phyloP scores from a whole-genome alignment of 2,329 filamentous ascomycete species.

The Fusarium scirpi region DNA sequence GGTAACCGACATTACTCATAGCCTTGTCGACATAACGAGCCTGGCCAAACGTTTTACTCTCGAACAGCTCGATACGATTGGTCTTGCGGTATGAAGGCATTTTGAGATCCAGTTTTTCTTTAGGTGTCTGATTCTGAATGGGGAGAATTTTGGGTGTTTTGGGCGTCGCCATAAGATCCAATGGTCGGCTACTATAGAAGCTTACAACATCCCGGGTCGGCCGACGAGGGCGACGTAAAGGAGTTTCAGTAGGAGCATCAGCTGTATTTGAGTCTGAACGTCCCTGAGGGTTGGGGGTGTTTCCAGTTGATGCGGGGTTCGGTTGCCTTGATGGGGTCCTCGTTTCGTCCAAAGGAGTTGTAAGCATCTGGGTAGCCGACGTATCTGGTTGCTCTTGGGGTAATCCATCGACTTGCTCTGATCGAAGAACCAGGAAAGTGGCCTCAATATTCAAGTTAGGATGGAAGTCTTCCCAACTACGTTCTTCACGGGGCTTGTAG shows the following conservation, averaged over 20 bases:
- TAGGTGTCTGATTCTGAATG: constrained; percentile 82
- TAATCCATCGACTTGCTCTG: constrained; percentile 86
- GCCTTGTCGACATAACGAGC: constrained; percentile 94
- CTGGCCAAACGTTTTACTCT: constrained; percentile 86
- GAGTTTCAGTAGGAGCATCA: constrained; percentile 51
- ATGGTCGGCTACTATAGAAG: constrained; percentile 64
- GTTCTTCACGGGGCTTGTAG: constrained; percentile 96
- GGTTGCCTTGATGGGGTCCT: constrained; percentile 61
- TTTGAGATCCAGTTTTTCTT: constrained; percentile 82
- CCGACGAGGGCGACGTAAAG: constrained; percentile 55
- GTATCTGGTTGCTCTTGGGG: constrained; percentile 56
- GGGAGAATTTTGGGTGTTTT: constrained; percentile 76
- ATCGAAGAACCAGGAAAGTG: constrained; percentile 80
- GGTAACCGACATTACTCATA: constrained; percentile 96
- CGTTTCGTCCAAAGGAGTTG: constrained; percentile 54
- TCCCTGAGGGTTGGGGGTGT: constrained; percentile 56
- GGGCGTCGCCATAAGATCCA: constrained; percentile 59
- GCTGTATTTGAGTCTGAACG: constrained; percentile 49
- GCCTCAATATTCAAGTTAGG: constrained; percentile 91
- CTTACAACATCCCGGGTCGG: constrained; percentile 64
- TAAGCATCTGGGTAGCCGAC: constrained; percentile 49
- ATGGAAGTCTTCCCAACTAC: constrained; percentile 98
- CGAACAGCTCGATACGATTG: constrained; percentile 83
- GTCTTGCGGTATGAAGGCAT: constrained; percentile 80
- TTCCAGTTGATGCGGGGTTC: constrained; percentile 58